A percentile compares a stretch with the other conserved stretches of the same genome.
Conservation (phyloP, 805 yeast species). For the Hanseniaspora opuntiae region DNA sequence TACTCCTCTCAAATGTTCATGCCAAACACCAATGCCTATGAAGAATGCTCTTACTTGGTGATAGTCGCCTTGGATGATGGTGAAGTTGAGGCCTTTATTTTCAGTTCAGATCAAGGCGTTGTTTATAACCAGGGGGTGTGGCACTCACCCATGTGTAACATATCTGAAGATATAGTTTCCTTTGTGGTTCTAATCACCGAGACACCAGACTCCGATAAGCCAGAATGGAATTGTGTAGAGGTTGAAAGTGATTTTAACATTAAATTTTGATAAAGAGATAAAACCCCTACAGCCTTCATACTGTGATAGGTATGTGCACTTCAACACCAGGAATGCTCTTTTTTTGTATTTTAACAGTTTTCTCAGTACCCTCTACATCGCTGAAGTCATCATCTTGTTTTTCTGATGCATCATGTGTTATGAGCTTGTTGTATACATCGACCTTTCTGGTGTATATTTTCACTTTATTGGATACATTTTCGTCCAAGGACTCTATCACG, state of each 20-base stretch:
- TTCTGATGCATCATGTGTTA: background rate
- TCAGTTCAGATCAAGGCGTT: slow-evolving; percentile 74
- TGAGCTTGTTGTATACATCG: slow-evolving; percentile 1
- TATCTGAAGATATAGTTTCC: background rate
- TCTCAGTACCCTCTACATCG: background rate
- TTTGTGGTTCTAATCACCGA: slow-evolving; percentile 8
- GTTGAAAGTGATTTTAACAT: slow-evolving; percentile 1
- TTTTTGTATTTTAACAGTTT: background rate
- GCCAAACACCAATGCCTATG: slow-evolving; percentile 63
- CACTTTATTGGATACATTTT: background rate
- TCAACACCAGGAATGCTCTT: slow-evolving; percentile 6
- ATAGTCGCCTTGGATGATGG: slow-evolving; percentile 76
- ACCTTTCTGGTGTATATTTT: slow-evolving; percentile 7
- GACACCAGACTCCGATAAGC: background rate
- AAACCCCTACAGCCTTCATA: background rate
- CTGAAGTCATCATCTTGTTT: slow-evolving; percentile 3
- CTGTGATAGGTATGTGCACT: background rate
- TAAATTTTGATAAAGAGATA: background rate
- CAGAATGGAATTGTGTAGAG: slow-evolving; percentile 4
- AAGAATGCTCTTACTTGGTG: slow-evolving; percentile 51
- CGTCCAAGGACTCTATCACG: slow-evolving; percentile 4
- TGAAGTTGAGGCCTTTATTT: slow-evolving; percentile 52
- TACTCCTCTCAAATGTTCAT: slow-evolving; percentile 74
- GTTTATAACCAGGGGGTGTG: slow-evolving; percentile 70
- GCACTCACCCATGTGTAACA: slow-evolving; percentile 79